These are phyloP conservation scores for Flaveria linearis DNA, from an alignment of 129 eudicot species.

Conservation along the genomic window DNA sequence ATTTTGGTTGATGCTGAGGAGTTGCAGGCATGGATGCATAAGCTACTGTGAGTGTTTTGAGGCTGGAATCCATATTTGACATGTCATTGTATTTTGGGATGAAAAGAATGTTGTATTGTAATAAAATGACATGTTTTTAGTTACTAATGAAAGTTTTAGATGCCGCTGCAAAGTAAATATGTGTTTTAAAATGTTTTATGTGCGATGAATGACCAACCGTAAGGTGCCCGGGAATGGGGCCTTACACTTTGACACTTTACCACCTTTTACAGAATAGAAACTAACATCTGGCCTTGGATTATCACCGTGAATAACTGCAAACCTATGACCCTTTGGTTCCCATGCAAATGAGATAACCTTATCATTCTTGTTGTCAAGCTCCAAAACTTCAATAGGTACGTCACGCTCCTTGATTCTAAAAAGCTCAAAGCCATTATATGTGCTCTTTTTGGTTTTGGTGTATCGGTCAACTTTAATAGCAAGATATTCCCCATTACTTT, in stretches of 20 bases:
- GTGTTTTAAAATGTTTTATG: too few relatives aligned
- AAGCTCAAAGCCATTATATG: conserved; percentile 91
- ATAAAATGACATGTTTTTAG: too few relatives aligned
- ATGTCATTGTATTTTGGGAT: too few relatives aligned
- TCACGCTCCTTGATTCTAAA: conserved; percentile 88
- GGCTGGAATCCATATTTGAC: too few relatives aligned
- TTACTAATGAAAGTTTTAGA: too few relatives aligned
- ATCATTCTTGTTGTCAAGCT: conserved; percentile 90
- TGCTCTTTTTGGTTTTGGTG: conserved; percentile 88
- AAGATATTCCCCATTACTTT: conserved; percentile 86
- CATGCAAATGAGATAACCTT: conserved; percentile 92
- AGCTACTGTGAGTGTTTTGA: too few relatives aligned
- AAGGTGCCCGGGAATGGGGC: too few relatives aligned
- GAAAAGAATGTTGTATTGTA: too few relatives aligned
- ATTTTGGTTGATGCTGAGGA: too few relatives aligned
- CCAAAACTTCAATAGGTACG: conserved; percentile 87
- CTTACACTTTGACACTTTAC: conserved; percentile 68
- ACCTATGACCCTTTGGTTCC: conserved; percentile 95
- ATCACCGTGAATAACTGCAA: conserved; percentile 88
- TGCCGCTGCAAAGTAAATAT: too few relatives aligned
- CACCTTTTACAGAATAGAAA: conserved; percentile 76
- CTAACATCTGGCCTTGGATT: conserved; percentile 85
- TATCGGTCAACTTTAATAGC: conserved; percentile 91
- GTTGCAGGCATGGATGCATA: too few relatives aligned
- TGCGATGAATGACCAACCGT: too few relatives aligned